phyloP scores from a whole-genome alignment of 177 flowering plant species.

The Vitis hybrid region DNA sequence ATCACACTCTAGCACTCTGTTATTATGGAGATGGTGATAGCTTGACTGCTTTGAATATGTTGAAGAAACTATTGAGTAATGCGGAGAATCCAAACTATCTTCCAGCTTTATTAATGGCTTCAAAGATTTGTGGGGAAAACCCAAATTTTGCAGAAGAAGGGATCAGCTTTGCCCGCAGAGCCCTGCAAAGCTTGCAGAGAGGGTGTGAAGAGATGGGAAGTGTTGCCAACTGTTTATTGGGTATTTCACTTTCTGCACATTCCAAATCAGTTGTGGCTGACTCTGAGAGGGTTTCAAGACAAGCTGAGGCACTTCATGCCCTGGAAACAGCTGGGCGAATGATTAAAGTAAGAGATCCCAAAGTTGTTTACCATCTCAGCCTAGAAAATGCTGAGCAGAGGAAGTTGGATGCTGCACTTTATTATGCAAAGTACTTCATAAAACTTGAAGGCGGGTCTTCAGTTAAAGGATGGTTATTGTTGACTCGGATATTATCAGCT shows the following conservation, averaged over 20 bases:
- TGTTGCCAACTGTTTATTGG: conserved; percentile 57
- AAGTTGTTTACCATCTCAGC: conserved; percentile 55
- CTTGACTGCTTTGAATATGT: conserved; percentile 61
- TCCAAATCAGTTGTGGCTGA: conserved; percentile 56
- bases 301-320: conserved; percentile 62
- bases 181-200: conserved; percentile 28
- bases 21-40: conserved; percentile 71
- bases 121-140: conserved; percentile 68
- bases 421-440: conserved; percentile 71
- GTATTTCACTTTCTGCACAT: conserved; percentile 51
- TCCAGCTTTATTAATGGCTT: conserved; percentile 61
- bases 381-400: conserved; percentile 89
- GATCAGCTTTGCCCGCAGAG: conserved; percentile 39
- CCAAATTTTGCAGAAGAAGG: conserved; percentile 58
- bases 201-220: conserved; percentile 43
- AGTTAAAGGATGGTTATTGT: conserved; percentile 57
- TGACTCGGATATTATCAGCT: conserved; percentile 85
- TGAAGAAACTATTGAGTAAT: conserved; percentile 51
- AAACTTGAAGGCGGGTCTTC: conserved; percentile 60
- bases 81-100: conserved; percentile 42
- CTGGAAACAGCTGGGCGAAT: conserved; percentile 54
- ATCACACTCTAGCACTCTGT: conserved; percentile 66
- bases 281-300: conserved; percentile 43
- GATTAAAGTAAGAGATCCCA: conserved; percentile 45
- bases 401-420: conserved; percentile 73